A percentile compares a stretch with the other conserved stretches of the same genome.
Evolutionary conservation across 2,329 filamentous ascomycete species (phyloP).

Genomic region (Fusarium equiseti): DNA sequence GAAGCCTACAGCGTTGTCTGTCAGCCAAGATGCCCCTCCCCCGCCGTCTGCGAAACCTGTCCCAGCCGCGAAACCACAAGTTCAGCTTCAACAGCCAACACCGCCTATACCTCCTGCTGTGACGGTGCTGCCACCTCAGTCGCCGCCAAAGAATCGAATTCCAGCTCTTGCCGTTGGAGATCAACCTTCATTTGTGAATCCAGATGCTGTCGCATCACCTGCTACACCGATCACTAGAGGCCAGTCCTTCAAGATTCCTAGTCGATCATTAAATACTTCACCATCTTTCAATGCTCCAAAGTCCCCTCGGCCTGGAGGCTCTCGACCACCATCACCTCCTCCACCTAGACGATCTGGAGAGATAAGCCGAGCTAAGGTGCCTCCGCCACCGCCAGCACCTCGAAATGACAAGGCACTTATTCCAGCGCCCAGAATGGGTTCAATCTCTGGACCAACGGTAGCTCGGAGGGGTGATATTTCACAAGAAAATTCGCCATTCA

Average conservation of each 20-base stretch:
- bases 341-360: conserved; percentile 73
- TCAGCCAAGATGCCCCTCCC: conserved; percentile 43
- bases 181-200: conserved; percentile 60
- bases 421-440: conserved; percentile 40
- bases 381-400: conserved; percentile 80
- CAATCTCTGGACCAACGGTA: conserved; percentile 29
- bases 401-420: conserved; percentile 76
- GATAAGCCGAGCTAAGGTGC: conserved; percentile 62
- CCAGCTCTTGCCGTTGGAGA: conserved; percentile 55
- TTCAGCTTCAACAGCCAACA: conserved; percentile 38
- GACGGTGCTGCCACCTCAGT: conserved; percentile 76
- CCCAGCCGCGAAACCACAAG: conserved; percentile 42
- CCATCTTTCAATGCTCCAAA: conserved; percentile 51
- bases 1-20: conserved; percentile 41
- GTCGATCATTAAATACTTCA: conserved; percentile 66
- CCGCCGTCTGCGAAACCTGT: conserved; percentile 44
- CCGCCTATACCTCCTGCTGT: conserved; percentile 70
- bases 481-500: conserved; percentile 80
- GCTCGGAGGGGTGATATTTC: conserved; percentile 39
- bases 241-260: conserved; percentile 66
- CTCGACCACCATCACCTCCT: conserved; percentile 71
- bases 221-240: conserved; percentile 58
- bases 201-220: conserved; percentile 58
- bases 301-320: conserved; percentile 62
- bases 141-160: conserved; percentile 68